These are phyloP conservation scores for Setomelanomma holmii DNA, from an alignment of 2,329 filamentous ascomycete species.

Conservation along the genomic window DNA sequence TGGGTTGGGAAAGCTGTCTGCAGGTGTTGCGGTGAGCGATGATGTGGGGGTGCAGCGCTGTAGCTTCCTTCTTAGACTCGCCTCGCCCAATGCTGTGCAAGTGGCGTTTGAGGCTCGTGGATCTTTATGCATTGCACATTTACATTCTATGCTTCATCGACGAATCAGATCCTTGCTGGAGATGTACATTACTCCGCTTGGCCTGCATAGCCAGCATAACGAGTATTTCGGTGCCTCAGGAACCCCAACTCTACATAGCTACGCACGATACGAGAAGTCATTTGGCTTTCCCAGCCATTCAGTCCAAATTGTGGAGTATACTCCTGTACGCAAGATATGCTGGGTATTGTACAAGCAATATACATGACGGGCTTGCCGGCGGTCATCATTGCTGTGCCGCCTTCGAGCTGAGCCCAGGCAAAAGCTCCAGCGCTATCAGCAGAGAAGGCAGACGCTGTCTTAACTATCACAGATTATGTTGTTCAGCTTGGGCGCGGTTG, in stretches of 20 bases:
- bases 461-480: no score
- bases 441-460: no score
- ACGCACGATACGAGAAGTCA: no score
- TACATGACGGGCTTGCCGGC: no score
- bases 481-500: not conserved
- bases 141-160: constrained; percentile 1
- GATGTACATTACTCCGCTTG: not conserved
- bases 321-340: not conserved
- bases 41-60: constrained; percentile 39
- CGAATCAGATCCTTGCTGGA: not conserved
- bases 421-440: no score
- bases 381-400: not conserved
- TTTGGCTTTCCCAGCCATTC: no score
- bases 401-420: no score
- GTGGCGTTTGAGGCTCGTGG: constrained; percentile 16
- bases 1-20: constrained; percentile 21
- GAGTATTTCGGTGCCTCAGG: no score
- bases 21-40: constrained; percentile 36
- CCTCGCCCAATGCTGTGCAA: constrained; percentile 6
- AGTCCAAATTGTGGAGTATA: not conserved
- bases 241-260: no score
- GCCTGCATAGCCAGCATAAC: not conserved
- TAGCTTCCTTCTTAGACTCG: constrained; percentile 11
- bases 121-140: constrained; percentile 9
- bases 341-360: not conserved